Evolutionary conservation across 73 alveolate species (phyloP).

Genomic region (Tetrahymena thermophila): DNA sequence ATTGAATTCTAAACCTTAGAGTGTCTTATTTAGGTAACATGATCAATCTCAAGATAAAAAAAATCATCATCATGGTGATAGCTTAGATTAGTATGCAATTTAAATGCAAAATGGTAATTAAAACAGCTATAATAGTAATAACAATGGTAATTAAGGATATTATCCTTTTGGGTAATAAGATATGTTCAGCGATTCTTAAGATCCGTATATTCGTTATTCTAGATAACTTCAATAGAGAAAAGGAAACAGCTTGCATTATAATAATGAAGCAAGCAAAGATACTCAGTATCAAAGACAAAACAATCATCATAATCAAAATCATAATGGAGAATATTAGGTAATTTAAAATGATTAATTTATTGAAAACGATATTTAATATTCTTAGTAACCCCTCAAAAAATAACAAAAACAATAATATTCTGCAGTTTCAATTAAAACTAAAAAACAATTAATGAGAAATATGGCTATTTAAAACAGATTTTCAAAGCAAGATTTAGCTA

Average conservation of each 20-base stretch:
- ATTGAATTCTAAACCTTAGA: not conserved
- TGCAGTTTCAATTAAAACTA: not conserved
- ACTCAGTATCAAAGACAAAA: not conserved
- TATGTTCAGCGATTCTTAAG: not conserved
- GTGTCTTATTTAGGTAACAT: not conserved
- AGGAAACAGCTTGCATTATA: not conserved
- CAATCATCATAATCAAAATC: not conserved
- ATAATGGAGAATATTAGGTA: not conserved
- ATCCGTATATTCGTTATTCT: not conserved
- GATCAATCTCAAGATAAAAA: not conserved
- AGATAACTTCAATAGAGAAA: not conserved
- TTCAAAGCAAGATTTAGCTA: not conserved
- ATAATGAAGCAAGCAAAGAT: not conserved
- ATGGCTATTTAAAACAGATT: not conserved
- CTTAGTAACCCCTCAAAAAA: not conserved
- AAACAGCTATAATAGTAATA: not conserved
- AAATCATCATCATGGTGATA: not conserved
- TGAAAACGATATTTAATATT: not conserved
- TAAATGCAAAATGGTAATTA: not conserved
- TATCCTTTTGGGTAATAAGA: not conserved
- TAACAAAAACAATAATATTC: not conserved
- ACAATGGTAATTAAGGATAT: not conserved
- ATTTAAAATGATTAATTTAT: not conserved
- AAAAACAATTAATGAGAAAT: not conserved
- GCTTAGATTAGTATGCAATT: not conserved